These are phyloP conservation scores for Lasiosphaeria ovina DNA, from an alignment of 495 filamentous ascomycete species.

Conservation along the genomic window DNA sequence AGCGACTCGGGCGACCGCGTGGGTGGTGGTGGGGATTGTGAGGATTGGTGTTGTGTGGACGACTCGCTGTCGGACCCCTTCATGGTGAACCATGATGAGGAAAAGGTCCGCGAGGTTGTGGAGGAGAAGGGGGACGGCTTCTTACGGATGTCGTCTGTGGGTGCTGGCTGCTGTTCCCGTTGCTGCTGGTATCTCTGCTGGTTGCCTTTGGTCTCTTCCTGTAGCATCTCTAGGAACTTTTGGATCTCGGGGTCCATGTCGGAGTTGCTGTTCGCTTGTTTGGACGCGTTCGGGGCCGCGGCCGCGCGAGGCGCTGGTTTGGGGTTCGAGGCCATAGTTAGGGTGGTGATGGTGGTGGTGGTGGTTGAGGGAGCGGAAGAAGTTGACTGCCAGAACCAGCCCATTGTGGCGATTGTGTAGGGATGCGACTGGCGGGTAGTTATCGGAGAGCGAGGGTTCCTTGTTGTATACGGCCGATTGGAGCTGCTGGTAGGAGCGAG, in stretches of 20 bases:
- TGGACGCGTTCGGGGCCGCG: conserved; percentile 11
- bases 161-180: not conserved
- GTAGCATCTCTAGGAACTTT: conserved; percentile 40
- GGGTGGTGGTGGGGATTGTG: conserved; percentile 10
- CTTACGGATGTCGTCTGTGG: conserved; percentile 7
- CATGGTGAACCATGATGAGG: conserved; percentile 23
- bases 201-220: conserved; percentile 25
- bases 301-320: conserved; percentile 12
- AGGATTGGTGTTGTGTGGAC: conserved; percentile 21
- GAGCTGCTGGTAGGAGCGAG: not conserved
- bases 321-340: conserved; percentile 1
- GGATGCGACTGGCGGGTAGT: not conserved
- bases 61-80: conserved; percentile 10
- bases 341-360: conserved; percentile 9
- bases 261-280: conserved; percentile 14
- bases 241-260: conserved; percentile 40
- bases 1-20: conserved; percentile 23
- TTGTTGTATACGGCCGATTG: conserved; percentile 3
- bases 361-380: conserved; percentile 25
- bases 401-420: conserved; percentile 38
- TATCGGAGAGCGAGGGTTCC: not conserved
- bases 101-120: not conserved
- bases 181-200: not conserved
- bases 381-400: conserved; percentile 49
- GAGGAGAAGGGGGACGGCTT: not conserved